Conservation (phyloP, 108 stramenopile species). For the Stephanodiscus triporus region DNA sequence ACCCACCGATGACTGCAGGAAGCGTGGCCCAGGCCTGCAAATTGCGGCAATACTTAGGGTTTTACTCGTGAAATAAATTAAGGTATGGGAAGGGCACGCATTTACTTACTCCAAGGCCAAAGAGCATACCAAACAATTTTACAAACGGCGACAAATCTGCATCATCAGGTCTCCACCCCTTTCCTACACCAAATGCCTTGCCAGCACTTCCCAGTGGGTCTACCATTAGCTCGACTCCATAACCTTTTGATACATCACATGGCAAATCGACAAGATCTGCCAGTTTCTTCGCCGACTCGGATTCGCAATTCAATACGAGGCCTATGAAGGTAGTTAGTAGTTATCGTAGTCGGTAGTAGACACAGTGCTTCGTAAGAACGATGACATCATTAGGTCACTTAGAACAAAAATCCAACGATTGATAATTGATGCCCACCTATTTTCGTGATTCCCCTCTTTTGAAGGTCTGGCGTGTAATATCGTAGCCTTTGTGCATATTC, state of each 20-base stretch:
- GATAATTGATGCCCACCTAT: slow-evolving; percentile 14
- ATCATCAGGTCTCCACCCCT: slow-evolving; percentile 85
- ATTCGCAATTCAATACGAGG: slow-evolving; percentile 75
- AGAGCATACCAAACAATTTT: slow-evolving; percentile 93
- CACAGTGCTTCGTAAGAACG: no score
- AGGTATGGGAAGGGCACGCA: not conserved
- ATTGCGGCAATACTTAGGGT: not conserved
- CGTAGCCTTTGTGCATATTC: slow-evolving; percentile 86
- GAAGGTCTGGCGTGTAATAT: slow-evolving; percentile 77
- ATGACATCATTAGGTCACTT: no score
- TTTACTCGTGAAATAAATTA: not conserved
- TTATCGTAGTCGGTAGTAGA: no score
- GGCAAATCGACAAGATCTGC: slow-evolving; percentile 69
- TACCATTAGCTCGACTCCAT: slow-evolving; percentile 64
- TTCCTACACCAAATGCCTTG: slow-evolving; percentile 69
- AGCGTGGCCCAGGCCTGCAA: slow-evolving; percentile 80
- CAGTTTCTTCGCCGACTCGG: slow-evolving; percentile 61
- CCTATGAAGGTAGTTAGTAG: slow-evolving; percentile 16
- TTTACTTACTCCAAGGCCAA: slow-evolving; percentile 64
- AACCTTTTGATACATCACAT: slow-evolving; percentile 27
- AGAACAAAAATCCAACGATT: no score
- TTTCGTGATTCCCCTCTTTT: slow-evolving; percentile 60
- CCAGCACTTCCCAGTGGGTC: slow-evolving; percentile 81
- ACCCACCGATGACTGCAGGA: slow-evolving; percentile 91
- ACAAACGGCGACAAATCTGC: slow-evolving; percentile 75